phyloP scores from a whole-genome alignment of 2,329 filamentous ascomycete species.

The Atkinsonella texensis region DNA sequence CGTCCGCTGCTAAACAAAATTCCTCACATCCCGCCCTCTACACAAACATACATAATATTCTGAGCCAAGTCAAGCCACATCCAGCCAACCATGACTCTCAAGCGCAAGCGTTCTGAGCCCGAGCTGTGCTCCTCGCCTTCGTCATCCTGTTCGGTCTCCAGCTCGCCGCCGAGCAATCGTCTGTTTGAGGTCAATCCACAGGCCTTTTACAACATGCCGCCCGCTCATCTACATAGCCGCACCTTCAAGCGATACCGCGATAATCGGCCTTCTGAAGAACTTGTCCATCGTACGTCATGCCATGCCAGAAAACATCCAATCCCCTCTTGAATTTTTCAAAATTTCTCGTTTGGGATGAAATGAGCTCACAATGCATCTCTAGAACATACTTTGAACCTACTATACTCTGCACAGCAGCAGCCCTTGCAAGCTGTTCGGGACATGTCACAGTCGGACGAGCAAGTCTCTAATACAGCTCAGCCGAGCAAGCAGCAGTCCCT shows the following conservation, averaged over 20 bases:
- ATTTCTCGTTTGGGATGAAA: neutral
- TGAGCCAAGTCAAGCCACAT: no score
- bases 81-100: constrained; percentile 35
- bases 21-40: no score
- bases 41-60: no score
- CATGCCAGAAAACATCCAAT: neutral
- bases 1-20: no score
- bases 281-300: constrained; percentile 39
- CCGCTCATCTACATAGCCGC: constrained; percentile 37
- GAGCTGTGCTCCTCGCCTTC: constrained; percentile 38
- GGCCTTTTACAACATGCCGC: constrained; percentile 18
- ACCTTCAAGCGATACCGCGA: constrained; percentile 51
- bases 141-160: constrained; percentile 28
- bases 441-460: constrained; percentile 2
- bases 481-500: constrained; percentile 36
- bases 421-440: constrained; percentile 12
- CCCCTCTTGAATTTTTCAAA: neutral
- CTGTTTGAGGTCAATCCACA: constrained; percentile 20
- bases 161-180: constrained; percentile 13
- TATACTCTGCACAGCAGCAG: constrained; percentile 43
- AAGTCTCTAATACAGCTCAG: constrained; percentile 6
- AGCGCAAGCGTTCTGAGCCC: constrained; percentile 52
- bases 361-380: neutral
- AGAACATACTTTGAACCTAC: constrained; percentile 46
- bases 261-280: constrained; percentile 42